Conservation (phyloP, 192 early-diverging fungal genomes). For the Linnemannia schmuckeri region DNA sequence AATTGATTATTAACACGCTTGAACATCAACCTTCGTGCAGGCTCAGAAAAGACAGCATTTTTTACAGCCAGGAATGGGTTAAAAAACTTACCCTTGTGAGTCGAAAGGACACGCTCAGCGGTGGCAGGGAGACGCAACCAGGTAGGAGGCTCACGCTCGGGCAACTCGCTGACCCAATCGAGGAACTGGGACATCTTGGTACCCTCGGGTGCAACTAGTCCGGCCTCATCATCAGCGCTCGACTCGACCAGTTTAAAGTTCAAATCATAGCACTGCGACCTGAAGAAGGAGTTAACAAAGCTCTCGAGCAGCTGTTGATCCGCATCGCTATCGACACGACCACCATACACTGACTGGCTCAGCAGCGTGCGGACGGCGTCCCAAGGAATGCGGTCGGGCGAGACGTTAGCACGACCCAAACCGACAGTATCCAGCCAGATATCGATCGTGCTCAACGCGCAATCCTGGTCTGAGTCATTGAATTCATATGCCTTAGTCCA, state of each 20-base stretch:
- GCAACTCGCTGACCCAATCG: conserved; percentile 88
- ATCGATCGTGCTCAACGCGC: conserved; percentile 90
- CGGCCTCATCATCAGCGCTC: conserved; percentile 35
- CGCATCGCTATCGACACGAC: conserved; percentile 92
- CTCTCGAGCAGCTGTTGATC: conserved; percentile 90
- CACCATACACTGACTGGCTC: conserved; percentile 94
- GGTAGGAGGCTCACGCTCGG: conserved; percentile 93
- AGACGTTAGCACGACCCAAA: conserved; percentile 87
- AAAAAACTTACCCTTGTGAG: conserved; percentile 75
- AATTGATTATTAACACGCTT: not conserved
- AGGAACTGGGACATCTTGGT: conserved; percentile 87
- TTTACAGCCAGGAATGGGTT: no score
- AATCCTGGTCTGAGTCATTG: conserved; percentile 97
- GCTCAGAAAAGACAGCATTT: not conserved
- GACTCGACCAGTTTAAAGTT: conserved; percentile 82
- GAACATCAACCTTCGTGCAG: no score
- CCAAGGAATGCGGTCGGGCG: conserved; percentile 97
- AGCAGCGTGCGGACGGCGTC: conserved; percentile 89
- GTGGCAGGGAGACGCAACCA: conserved; percentile 97
- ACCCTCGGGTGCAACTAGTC: conserved; percentile 87
- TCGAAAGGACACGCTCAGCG: conserved; percentile 92
- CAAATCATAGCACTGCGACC: conserved; percentile 80
- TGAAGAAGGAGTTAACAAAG: conserved; percentile 89
- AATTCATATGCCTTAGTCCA: conserved; percentile 99
- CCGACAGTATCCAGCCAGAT: conserved; percentile 90